Conservation (phyloP, 2,329 filamentous ascomycete species). For the Zasmidium citrigriseum region DNA sequence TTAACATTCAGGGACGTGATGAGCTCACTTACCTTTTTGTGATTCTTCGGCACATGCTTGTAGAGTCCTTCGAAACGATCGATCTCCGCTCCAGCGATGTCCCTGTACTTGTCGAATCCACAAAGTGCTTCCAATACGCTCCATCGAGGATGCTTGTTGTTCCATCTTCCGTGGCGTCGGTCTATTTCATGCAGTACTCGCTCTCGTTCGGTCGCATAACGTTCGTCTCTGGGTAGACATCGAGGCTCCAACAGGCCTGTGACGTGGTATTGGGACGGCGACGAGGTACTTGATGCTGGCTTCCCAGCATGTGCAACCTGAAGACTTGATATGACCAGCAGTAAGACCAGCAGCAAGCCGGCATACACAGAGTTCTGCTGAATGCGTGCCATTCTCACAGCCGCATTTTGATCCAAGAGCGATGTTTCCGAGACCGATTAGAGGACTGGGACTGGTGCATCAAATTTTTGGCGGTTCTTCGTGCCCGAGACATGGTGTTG, state of each 20-base stretch:
- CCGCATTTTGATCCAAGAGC: no score
- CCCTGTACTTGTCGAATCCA: conserved; percentile 60
- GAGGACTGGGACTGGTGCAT: no score
- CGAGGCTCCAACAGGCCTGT: neutral
- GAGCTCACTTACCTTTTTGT: conserved; percentile 14
- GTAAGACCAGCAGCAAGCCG: no score
- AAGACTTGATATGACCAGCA: no score
- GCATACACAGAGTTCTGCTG: no score
- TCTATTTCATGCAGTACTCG: conserved; percentile 13
- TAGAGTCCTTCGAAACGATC: conserved; percentile 19
- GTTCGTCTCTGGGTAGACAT: conserved; percentile 1
- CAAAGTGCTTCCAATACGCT: conserved; percentile 75
- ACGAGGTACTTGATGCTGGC: no score
- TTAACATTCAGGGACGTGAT: no score
- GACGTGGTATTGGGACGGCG: no score
- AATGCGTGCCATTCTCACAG: no score
- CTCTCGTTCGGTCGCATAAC: conserved; percentile 7
- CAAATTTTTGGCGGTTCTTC: no score
- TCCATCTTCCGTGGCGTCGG: conserved; percentile 16
- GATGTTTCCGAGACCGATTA: no score
- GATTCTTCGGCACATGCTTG: conserved; percentile 16
- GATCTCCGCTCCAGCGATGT: conserved; percentile 17
- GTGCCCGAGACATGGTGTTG: neutral
- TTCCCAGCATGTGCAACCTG: no score
- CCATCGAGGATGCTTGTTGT: conserved; percentile 63